A percentile compares a stretch with the other conserved stretches of the same genome.
Conservation (phyloP, 345 rosid species). For the Cardamine resedifolia region DNA sequence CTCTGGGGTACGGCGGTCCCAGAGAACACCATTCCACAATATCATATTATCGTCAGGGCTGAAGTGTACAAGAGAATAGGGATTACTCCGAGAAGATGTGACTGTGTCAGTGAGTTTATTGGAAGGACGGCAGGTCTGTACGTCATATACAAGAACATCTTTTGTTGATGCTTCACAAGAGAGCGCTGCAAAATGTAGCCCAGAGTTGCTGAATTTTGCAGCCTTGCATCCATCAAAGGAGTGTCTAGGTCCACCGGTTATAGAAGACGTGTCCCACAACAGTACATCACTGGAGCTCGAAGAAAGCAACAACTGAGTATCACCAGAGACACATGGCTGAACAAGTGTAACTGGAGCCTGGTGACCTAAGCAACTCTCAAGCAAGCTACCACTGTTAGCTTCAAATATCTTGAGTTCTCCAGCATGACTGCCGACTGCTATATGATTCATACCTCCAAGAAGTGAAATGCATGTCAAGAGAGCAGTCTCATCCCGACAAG, state of each 20-base stretch:
- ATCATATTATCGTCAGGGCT: slow-evolving; percentile 81
- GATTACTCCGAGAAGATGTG: slow-evolving; percentile 66
- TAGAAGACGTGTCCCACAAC: slow-evolving; percentile 81
- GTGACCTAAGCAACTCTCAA: slow-evolving; percentile 79
- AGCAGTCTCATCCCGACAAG: slow-evolving; percentile 86
- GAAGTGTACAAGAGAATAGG: slow-evolving; percentile 80
- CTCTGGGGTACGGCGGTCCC: slow-evolving; percentile 71
- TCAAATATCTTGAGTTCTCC: slow-evolving; percentile 85
- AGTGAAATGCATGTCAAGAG: slow-evolving; percentile 81
- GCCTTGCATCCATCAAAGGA: slow-evolving; percentile 82
- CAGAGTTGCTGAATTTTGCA: slow-evolving; percentile 88
- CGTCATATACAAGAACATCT: slow-evolving; percentile 86
- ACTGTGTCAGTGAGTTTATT: slow-evolving; percentile 59
- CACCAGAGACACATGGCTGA: slow-evolving; percentile 64
- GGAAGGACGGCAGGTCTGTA: slow-evolving; percentile 57
- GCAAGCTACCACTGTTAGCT: slow-evolving; percentile 58
- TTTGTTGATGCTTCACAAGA: slow-evolving; percentile 54
- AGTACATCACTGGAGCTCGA: slow-evolving; percentile 83
- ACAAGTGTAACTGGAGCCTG: slow-evolving; percentile 71
- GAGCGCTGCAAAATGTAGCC: slow-evolving; percentile 68
- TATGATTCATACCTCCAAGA: slow-evolving; percentile 70
- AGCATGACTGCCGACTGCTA: slow-evolving; percentile 89
- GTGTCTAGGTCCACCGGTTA: slow-evolving; percentile 68
- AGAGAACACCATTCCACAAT: slow-evolving; percentile 90
- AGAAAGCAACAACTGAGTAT: slow-evolving; percentile 73